Evolutionary conservation across 2,329 filamentous ascomycete species (phyloP).

Genomic region (Aspergillus neotritici): DNA sequence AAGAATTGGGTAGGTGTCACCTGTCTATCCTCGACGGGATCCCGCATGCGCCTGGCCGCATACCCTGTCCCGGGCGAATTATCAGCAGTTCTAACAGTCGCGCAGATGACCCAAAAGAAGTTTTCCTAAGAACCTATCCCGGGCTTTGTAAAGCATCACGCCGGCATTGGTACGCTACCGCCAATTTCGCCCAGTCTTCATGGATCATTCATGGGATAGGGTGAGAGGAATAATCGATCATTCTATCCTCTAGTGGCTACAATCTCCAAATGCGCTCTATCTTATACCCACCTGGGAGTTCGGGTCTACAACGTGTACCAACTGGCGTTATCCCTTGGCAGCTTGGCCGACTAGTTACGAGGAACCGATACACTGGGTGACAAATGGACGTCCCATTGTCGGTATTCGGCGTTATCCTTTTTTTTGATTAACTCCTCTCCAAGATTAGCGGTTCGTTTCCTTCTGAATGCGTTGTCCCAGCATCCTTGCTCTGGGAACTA

Average conservation of each 20-base stretch:
- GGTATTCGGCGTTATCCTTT: conserved; percentile 5
- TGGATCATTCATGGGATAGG: background rate
- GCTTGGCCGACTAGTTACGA: too few species aligned
- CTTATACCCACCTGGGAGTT: too few species aligned
- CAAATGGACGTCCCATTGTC: conserved; percentile 1
- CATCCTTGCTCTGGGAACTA: background rate
- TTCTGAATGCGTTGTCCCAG: conserved; percentile 7
- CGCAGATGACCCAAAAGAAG: conserved; percentile 29
- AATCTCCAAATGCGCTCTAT: too few species aligned
- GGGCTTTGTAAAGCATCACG: background rate
- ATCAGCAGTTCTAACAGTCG: conserved; percentile 4
- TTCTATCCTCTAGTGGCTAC: background rate
- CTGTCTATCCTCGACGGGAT: background rate
- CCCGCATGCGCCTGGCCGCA: too few species aligned
- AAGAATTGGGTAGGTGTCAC: conserved; percentile 74
- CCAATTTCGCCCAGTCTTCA: background rate
- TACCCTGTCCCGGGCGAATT: too few species aligned
- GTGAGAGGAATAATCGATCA: too few species aligned
- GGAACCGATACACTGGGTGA: too few species aligned
- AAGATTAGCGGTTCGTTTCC: conserved; percentile 5
- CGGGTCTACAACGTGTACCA: too few species aligned
- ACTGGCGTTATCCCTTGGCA: too few species aligned
- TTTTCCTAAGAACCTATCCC: conserved; percentile 6
- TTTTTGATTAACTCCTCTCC: conserved; percentile 5
- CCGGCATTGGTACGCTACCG: too few species aligned